Evolutionary conservation across 1,284 basidiomycete genomes (phyloP).

Genomic region (Rhodotorula glutinis): DNA sequence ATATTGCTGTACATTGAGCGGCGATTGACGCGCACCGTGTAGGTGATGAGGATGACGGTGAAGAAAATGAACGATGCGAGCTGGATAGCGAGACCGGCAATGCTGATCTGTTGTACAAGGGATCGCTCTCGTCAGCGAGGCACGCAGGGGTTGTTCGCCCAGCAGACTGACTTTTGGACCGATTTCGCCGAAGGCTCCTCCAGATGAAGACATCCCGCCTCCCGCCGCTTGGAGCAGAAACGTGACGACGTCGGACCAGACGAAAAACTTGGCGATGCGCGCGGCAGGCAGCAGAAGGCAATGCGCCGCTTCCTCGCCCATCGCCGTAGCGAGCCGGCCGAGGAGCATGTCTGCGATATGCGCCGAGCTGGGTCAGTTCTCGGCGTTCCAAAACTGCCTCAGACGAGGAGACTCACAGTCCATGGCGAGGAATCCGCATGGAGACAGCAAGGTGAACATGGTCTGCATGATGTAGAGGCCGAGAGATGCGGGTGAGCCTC

Average conservation of each 20-base stretch:
- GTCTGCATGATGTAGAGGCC: conserved; percentile 27
- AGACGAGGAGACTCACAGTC: conserved; percentile 12
- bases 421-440: conserved; percentile 38
- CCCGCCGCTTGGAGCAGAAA: conserved; percentile 43
- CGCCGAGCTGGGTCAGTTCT: neutral
- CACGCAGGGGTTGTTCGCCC: neutral
- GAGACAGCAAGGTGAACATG: conserved; percentile 36
- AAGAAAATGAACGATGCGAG: conserved; percentile 36
- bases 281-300: conserved; percentile 27
- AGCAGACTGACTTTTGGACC: neutral
- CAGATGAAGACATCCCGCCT: conserved; percentile 28
- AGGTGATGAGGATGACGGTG: conserved; percentile 31
- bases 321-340: conserved; percentile 16
- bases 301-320: conserved; percentile 10
- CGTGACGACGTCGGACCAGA: conserved; percentile 42
- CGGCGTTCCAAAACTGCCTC: neutral
- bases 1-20: conserved; percentile 12
- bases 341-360: conserved; percentile 13
- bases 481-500: neutral
- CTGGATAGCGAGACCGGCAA: conserved; percentile 37
- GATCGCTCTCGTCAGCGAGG: neutral
- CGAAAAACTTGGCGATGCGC: conserved; percentile 38
- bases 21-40: conserved; percentile 6
- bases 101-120: conserved; percentile 8
- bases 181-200: neutral